Evolutionary conservation across 2,329 filamentous ascomycete genomes (phyloP).

Genomic region (Talaromyces sp.): DNA sequence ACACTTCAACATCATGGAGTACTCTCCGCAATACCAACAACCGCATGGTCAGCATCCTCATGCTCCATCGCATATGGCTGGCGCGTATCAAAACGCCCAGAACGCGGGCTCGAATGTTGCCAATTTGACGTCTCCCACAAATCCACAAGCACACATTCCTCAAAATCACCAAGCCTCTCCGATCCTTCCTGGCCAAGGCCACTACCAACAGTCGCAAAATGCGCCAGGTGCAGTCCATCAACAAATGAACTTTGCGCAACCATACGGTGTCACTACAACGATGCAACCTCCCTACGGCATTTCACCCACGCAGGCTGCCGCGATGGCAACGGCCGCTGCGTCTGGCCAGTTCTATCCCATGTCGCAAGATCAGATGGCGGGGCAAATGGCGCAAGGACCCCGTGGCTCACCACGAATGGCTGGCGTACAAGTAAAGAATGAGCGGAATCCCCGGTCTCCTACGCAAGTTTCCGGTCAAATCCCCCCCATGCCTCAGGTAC

Average conservation of each 20-base stretch:
- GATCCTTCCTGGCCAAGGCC: slow-evolving; percentile 69
- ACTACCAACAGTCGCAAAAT: slow-evolving; percentile 61
- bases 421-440: slow-evolving; percentile 63
- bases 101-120: slow-evolving; percentile 41
- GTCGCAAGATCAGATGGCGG: slow-evolving; percentile 63
- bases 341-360: slow-evolving; percentile 77
- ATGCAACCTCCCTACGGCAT: slow-evolving; percentile 74
- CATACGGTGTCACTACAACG: slow-evolving; percentile 66
- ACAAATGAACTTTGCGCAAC: slow-evolving; percentile 75
- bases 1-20: slow-evolving; percentile 56
- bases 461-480: slow-evolving; percentile 61
- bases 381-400: slow-evolving; percentile 51
- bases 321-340: slow-evolving; percentile 89
- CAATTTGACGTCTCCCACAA: slow-evolving; percentile 67
- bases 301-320: slow-evolving; percentile 78
- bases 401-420: slow-evolving; percentile 71
- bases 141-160: slow-evolving; percentile 62
- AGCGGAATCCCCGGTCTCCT: slow-evolving; percentile 72
- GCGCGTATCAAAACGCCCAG: slow-evolving; percentile 60
- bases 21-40: slow-evolving; percentile 67
- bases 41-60: slow-evolving; percentile 59
- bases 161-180: slow-evolving; percentile 65
- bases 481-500: slow-evolving; percentile 45
- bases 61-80: slow-evolving; percentile 52
- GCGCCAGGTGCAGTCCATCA: slow-evolving; percentile 56